These are phyloP conservation scores for Boehmeria nivea DNA, from an alignment of 306 rosid species.

Conservation along the genomic window DNA sequence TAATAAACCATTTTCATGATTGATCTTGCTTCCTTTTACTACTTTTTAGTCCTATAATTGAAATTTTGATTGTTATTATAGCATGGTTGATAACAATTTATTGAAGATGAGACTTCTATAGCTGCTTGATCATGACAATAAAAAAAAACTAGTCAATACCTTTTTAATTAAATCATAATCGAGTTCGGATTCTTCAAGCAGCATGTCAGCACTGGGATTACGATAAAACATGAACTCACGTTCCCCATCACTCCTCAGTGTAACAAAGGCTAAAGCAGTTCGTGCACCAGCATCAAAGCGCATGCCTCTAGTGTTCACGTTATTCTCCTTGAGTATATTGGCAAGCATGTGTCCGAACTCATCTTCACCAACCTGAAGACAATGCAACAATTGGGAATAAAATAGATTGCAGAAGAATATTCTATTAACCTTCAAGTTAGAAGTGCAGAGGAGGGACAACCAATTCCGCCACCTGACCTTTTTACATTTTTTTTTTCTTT, in stretches of 20 bases:
- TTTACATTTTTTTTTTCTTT: not conserved
- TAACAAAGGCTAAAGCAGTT: constrained; percentile 96
- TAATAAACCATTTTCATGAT: not conserved
- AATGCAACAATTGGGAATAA: constrained; percentile 9
- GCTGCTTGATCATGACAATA: no score
- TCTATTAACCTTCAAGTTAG: no score
- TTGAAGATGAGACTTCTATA: no score
- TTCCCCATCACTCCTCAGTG: constrained; percentile 78
- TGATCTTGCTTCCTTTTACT: not conserved
- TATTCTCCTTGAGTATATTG: constrained; percentile 76
- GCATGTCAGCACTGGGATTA: constrained; percentile 97
- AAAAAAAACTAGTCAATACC: constrained; percentile 34
- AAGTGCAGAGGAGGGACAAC: no score
- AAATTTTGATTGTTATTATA: not conserved
- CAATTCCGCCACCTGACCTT: no score
- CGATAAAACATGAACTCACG: constrained; percentile 99
- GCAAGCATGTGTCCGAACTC: constrained; percentile 98
- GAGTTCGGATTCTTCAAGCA: constrained; percentile 77
- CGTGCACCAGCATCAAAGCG: constrained; percentile 92
- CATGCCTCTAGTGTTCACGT: constrained; percentile 77
- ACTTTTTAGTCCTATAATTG: not conserved
- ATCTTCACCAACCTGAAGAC: constrained; percentile 84
- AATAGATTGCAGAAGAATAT: no score
- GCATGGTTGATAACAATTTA: no score
- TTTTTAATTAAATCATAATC: constrained; percentile 67